Conservation (phyloP, 1,284 basidiomycete species). For the Pascua guehoae region DNA sequence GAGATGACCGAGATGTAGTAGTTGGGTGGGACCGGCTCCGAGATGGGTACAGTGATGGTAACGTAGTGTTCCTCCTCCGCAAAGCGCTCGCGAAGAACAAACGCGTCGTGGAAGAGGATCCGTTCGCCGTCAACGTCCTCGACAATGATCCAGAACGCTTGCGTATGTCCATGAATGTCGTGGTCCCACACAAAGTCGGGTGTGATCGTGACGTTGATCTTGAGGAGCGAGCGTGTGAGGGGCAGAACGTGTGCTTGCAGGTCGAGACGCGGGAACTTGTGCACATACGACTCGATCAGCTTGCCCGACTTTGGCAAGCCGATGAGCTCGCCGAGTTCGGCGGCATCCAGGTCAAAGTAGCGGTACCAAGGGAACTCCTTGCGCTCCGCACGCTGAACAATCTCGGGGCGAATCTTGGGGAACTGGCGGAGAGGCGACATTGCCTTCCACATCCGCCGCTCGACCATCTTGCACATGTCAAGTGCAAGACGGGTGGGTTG, state of each 20-base stretch:
- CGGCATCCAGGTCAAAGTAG: slow-evolving; percentile 85
- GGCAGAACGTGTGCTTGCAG: slow-evolving; percentile 91
- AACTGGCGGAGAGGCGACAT: slow-evolving; percentile 98
- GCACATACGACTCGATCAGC: slow-evolving; percentile 89
- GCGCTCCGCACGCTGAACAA: slow-evolving; percentile 87
- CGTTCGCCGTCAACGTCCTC: slow-evolving; percentile 97
- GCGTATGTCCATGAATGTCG: slow-evolving; percentile 80
- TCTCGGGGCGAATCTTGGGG: slow-evolving; percentile 62
- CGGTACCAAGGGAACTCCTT: slow-evolving; percentile 99
- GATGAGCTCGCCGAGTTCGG: slow-evolving; percentile 89
- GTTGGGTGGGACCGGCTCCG: slow-evolving; percentile 94
- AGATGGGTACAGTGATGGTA: slow-evolving; percentile 92
- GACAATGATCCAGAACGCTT: slow-evolving; percentile 88
- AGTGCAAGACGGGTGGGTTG: slow-evolving; percentile 84
- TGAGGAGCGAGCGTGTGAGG: slow-evolving; percentile 80
- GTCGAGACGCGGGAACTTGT: slow-evolving; percentile 92
- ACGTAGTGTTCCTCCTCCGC: slow-evolving; percentile 90
- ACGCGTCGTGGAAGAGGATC: slow-evolving; percentile 89
- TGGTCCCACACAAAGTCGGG: slow-evolving; percentile 98
- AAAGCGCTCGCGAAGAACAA: slow-evolving; percentile 85
- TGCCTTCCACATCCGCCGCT: slow-evolving; percentile 90
- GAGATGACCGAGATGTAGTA: slow-evolving; percentile 95
- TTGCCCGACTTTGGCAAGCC: slow-evolving; percentile 89
- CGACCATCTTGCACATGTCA: slow-evolving; percentile 96
- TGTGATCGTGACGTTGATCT: slow-evolving; percentile 83